Percentiles rank a stretch among this genome's conserved stretches.
phyloP scores from a whole-genome alignment of 116 monocot genomes.

The Papilionanthe hybrid region DNA sequence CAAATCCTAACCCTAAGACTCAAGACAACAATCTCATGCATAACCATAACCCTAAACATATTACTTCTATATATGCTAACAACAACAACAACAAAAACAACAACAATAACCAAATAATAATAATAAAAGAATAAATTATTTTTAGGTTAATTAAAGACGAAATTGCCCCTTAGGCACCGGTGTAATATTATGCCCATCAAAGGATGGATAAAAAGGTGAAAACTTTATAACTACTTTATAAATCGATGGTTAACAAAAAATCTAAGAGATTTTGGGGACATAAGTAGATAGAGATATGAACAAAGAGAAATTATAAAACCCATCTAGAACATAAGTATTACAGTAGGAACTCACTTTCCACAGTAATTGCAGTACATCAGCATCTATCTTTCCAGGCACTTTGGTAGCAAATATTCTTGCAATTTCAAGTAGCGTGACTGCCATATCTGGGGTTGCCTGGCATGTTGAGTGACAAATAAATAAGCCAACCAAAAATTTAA shows the following conservation, averaged over 20 bases:
- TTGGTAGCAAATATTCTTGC: conserved; percentile 99
- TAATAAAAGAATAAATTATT: too few relatives aligned
- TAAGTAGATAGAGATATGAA: background rate
- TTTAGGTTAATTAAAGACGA: too few relatives aligned
- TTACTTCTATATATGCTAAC: too few relatives aligned
- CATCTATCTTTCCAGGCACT: conserved; percentile 99
- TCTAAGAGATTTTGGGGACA: background rate
- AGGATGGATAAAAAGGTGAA: background rate
- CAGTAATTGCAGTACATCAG: conserved; percentile 95
- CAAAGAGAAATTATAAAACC: background rate
- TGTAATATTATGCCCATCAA: too few relatives aligned
- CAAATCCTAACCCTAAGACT: too few relatives aligned
- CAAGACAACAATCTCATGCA: too few relatives aligned
- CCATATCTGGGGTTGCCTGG: conserved; percentile 99
- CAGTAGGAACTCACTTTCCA: conserved; percentile 75
- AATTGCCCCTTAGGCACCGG: too few relatives aligned
- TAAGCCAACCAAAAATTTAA: background rate
- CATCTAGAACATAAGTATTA: background rate
- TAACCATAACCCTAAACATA: too few relatives aligned
- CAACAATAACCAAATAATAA: too few relatives aligned
- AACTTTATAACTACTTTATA: background rate
- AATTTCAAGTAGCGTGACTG: conserved; percentile 94
- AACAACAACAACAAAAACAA: too few relatives aligned
- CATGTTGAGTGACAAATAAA: conserved; percentile 21
- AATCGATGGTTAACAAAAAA: background rate